Evolutionary conservation across 2,329 filamentous ascomycete genomes (phyloP).

Genomic region (Escovopsis weberi): DNA sequence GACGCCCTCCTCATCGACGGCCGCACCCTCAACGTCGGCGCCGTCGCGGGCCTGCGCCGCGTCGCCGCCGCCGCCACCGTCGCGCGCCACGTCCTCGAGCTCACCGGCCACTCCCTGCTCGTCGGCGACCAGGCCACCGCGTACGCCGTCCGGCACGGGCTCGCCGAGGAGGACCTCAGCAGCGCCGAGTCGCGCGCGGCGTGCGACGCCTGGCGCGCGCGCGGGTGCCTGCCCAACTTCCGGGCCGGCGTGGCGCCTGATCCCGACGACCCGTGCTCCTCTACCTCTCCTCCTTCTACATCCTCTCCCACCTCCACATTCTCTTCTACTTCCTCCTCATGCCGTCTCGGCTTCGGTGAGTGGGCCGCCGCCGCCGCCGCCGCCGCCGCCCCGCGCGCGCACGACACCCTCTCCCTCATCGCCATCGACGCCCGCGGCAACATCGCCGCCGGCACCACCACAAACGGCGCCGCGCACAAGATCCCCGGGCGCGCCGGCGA

Average conservation of each 20-base stretch:
- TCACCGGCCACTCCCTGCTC: slow-evolving; percentile 36
- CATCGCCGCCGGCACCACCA: slow-evolving; percentile 41
- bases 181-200: slow-evolving; percentile 24
- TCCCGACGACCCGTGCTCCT: background rate
- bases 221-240: slow-evolving; percentile 37
- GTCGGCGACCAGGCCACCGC: slow-evolving; percentile 37
- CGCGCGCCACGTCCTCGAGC: slow-evolving; percentile 34
- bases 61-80: slow-evolving; percentile 34
- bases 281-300: background rate
- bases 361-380: too few relatives aligned
- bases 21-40: slow-evolving; percentile 35
- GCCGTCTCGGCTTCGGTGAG: too few relatives aligned
- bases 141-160: slow-evolving; percentile 39
- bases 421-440: slow-evolving; percentile 26
- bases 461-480: slow-evolving; percentile 40
- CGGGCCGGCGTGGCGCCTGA: slow-evolving; percentile 9
- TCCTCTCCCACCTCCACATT: background rate
- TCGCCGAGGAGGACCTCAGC: slow-evolving; percentile 27
- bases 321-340: too few relatives aligned
- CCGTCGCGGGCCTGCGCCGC: slow-evolving; percentile 35
- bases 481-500: slow-evolving; percentile 41
- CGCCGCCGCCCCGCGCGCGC: slow-evolving; percentile 13
- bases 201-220: slow-evolving; percentile 29
- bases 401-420: slow-evolving; percentile 42
- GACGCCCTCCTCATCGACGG: slow-evolving; percentile 47